phyloP scores from a whole-genome alignment of 192 early-diverging fungal species.

The Entomortierella chlamydospora region DNA sequence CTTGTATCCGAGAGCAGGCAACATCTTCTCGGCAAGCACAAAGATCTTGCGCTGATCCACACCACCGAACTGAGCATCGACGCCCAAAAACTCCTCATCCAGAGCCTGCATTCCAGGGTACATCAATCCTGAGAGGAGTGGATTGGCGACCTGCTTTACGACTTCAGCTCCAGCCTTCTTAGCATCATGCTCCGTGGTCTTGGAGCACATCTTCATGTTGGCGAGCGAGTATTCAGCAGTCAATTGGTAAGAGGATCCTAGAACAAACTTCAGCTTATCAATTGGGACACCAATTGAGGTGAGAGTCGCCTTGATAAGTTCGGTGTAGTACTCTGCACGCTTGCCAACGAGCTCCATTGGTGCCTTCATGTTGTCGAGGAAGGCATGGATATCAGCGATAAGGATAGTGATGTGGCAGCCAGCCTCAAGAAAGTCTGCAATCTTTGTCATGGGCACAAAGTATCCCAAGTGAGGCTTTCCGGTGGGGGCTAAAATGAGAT shows the following conservation, averaged over 20 bases:
- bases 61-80: conserved; percentile 97
- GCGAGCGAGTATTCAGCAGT: conserved; percentile 92
- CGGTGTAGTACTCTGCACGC: conserved; percentile 95
- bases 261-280: conserved; percentile 91
- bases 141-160: conserved; percentile 93
- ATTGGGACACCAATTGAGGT: conserved; percentile 94
- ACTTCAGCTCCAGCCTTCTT: conserved; percentile 99
- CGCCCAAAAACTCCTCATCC: conserved; percentile 96
- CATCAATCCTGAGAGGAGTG: conserved; percentile 92
- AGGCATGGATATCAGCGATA: conserved; percentile 96
- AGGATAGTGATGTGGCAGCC: conserved; percentile 87
- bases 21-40: conserved; percentile 94
- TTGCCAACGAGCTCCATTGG: conserved; percentile 89
- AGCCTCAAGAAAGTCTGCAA: conserved; percentile 95
- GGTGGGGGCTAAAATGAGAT: conserved; percentile 76
- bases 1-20: conserved; percentile 94
- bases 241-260: conserved; percentile 91
- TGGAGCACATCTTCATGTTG: conserved; percentile 86
- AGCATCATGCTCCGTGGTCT: conserved; percentile 93
- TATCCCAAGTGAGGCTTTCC: conserved; percentile 97
- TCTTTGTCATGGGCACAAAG: conserved; percentile 97
- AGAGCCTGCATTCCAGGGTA: conserved; percentile 98
- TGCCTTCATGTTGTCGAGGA: conserved; percentile 98
- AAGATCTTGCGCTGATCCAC: conserved; percentile 99
- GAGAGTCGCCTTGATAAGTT: conserved; percentile 89